Conservation (phyloP, 176 grass and related monocot species). For the Zoysia japonica region DNA sequence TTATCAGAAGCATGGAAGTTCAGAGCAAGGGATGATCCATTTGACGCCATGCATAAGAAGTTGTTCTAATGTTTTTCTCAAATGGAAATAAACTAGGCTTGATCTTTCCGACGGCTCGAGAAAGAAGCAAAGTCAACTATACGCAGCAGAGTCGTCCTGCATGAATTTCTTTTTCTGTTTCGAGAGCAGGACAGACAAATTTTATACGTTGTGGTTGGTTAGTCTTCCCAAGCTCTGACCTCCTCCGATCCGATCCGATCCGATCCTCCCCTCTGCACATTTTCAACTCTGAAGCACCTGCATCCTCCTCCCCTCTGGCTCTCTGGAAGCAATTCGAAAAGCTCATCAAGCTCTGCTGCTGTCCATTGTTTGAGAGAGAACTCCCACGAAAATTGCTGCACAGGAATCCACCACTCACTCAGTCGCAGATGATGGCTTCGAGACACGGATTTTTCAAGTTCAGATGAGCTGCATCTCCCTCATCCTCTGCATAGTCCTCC, state of each 20-base stretch:
- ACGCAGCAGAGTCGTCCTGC: background rate
- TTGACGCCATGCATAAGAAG: background rate
- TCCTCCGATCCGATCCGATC: background rate
- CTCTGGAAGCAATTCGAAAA: background rate
- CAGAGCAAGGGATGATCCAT: background rate
- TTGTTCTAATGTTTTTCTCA: background rate
- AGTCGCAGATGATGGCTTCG: conserved; percentile 52
- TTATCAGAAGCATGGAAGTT: background rate
- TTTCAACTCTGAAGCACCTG: conserved; percentile 3
- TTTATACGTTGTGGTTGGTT: background rate
- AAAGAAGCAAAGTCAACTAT: conserved; percentile 31
- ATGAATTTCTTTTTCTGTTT: background rate
- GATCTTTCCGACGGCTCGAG: background rate
- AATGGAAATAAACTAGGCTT: background rate
- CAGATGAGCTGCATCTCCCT: conserved; percentile 3
- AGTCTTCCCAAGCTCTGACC: background rate
- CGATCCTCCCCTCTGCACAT: background rate
- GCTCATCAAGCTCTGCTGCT: background rate
- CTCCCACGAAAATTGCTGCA: background rate
- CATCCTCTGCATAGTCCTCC: background rate
- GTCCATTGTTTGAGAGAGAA: background rate
- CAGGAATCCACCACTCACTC: background rate
- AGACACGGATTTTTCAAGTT: conserved; percentile 64
- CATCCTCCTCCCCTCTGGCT: no score
- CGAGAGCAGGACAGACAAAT: background rate